Evolutionary conservation across 495 filamentous ascomycete species (phyloP).

Genomic region (Hyaloscypha bicolor): DNA sequence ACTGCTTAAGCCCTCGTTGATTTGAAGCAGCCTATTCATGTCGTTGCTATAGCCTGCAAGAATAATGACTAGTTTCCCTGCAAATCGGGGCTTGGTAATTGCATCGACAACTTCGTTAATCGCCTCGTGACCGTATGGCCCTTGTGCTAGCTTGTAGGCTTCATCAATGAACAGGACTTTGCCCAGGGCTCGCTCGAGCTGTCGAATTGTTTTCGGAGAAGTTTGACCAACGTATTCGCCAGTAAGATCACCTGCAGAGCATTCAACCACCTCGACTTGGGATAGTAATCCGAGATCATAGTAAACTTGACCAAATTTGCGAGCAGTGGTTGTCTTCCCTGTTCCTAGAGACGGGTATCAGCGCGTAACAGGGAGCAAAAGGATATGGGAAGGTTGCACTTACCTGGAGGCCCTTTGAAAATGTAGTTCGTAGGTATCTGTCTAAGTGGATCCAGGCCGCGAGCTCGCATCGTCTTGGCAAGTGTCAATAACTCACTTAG

Average conservation of each 20-base stretch:
- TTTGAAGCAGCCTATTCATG: conserved; percentile 60
- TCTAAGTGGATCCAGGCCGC: conserved; percentile 57
- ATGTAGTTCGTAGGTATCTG: conserved; percentile 64
- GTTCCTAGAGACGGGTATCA: conserved; percentile 38
- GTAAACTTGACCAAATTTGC: conserved; percentile 45
- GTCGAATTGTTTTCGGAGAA: conserved; percentile 60
- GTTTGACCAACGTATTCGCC: conserved; percentile 59
- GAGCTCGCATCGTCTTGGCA: conserved; percentile 50
- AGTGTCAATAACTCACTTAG: conserved; percentile 62
- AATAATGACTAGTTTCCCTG: conserved; percentile 63
- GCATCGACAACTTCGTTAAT: conserved; percentile 66
- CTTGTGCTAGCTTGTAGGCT: conserved; percentile 57
- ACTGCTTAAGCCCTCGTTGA: conserved; percentile 53
- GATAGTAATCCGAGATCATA: conserved; percentile 48
- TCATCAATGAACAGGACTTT: conserved; percentile 67
- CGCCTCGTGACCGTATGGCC: conserved; percentile 60
- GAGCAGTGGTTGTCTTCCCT: conserved; percentile 51
- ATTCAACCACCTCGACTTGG: conserved; percentile 41
- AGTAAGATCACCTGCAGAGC: conserved; percentile 44
- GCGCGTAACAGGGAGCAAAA: not conserved
- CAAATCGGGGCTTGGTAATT: conserved; percentile 60
- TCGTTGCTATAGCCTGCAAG: conserved; percentile 67
- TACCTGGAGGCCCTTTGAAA: conserved; percentile 61
- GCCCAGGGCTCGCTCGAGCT: conserved; percentile 59
- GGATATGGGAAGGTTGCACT: not conserved